Conservation (phyloP, 495 filamentous ascomycete species). For the Rostrohypoxylon terebratum region DNA sequence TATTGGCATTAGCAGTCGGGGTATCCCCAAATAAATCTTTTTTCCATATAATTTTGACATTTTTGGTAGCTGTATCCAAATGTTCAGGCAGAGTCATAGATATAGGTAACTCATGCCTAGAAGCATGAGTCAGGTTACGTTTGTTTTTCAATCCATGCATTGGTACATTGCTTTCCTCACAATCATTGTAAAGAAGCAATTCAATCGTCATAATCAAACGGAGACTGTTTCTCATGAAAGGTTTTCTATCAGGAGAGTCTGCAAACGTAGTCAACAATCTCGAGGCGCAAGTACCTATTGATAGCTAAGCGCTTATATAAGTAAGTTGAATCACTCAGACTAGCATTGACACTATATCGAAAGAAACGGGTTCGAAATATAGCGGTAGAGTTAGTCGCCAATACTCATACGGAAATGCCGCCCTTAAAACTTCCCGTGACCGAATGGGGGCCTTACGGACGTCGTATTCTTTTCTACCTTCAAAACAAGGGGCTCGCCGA, state of each 20-base stretch:
- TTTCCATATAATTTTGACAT: neutral
- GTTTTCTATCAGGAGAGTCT: no score
- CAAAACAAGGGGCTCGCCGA: slow-evolving; percentile 40
- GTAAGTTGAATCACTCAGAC: no score
- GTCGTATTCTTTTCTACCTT: slow-evolving; percentile 41
- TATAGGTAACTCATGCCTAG: no score
- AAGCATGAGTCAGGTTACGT: no score
- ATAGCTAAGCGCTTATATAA: no score
- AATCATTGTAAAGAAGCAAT: no score
- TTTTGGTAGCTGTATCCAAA: neutral
- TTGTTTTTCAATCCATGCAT: neutral
- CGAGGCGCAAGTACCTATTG: no score
- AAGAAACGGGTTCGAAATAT: neutral
- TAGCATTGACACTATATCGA: no score
- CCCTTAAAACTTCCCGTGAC: slow-evolving; percentile 23
- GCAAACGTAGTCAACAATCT: no score
- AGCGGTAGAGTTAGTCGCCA: neutral
- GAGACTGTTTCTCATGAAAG: no score
- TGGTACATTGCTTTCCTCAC: neutral
- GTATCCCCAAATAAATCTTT: neutral
- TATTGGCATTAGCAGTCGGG: neutral
- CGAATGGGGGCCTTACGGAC: slow-evolving; percentile 28
- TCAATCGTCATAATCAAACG: no score
- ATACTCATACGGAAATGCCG: neutral
- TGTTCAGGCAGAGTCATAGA: no score